A percentile compares a stretch with the other conserved stretches of the same genome.
These are phyloP conservation scores for Annulohypoxylon bovei DNA, from an alignment of 495 filamentous ascomycete genomes.

Conservation along the genomic window DNA sequence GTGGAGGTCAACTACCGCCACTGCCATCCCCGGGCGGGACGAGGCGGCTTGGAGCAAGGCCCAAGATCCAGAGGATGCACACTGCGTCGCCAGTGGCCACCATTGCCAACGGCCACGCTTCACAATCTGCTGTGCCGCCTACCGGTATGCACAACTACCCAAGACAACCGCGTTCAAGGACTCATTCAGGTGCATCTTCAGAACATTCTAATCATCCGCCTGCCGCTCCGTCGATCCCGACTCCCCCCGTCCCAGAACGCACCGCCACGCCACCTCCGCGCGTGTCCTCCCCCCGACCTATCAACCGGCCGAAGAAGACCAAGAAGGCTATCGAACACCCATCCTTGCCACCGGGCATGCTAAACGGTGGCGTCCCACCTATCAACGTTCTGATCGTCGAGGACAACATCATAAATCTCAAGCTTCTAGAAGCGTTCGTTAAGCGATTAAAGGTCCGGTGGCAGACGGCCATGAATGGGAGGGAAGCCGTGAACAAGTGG, in stretches of 20 bases:
- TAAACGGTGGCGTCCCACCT: constrained; percentile 87
- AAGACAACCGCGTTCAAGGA: constrained; percentile 53
- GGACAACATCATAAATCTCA: constrained; percentile 97
- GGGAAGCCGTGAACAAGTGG: constrained; percentile 94
- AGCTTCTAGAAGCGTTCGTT: constrained; percentile 93
- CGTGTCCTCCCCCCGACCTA: constrained; percentile 66
- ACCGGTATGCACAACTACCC: constrained; percentile 53
- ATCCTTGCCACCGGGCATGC: constrained; percentile 68
- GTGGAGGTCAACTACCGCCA: constrained; percentile 79
- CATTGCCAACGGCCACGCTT: constrained; percentile 57
- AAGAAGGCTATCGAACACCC: constrained; percentile 63
- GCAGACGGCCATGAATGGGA: constrained; percentile 94
- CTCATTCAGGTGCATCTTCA: constrained; percentile 64
- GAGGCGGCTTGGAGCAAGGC: constrained; percentile 58
- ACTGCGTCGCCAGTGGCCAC: constrained; percentile 80
- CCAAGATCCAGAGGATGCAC: constrained; percentile 72
- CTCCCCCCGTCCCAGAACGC: constrained; percentile 43
- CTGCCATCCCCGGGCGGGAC: constrained; percentile 84
- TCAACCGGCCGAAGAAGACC: constrained; percentile 60
- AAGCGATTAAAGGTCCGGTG: constrained; percentile 97
- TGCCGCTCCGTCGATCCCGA: constrained; percentile 45
- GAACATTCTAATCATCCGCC: constrained; percentile 51
- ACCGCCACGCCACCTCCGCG: constrained; percentile 67
- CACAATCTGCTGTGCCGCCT: constrained; percentile 41
- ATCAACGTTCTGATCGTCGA: constrained; percentile 99